These are phyloP conservation scores for Ganoderma leucocontextum DNA, from an alignment of 1,284 basidiomycete genomes.

Conservation along the genomic window DNA sequence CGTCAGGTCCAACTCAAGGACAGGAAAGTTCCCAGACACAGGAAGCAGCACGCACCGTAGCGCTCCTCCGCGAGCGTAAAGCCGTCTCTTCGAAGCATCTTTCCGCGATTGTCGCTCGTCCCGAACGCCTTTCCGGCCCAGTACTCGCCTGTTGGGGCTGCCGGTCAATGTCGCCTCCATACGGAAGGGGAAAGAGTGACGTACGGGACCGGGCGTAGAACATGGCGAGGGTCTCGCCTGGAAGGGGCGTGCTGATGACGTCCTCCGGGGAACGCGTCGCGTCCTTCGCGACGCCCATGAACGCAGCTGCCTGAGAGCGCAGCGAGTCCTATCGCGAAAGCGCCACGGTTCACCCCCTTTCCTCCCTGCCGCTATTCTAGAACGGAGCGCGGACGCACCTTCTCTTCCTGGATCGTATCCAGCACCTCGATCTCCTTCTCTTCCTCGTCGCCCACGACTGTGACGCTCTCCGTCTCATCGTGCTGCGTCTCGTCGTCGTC, in stretches of 20 bases:
- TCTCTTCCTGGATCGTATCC: constrained; percentile 34
- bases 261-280: constrained; percentile 74
- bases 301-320: constrained; percentile 68
- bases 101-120: constrained; percentile 75
- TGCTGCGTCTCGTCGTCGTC: constrained; percentile 48
- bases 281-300: constrained; percentile 81
- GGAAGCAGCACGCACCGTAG: constrained; percentile 41
- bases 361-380: neutral
- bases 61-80: constrained; percentile 77
- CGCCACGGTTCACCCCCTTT: neutral
- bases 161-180: too few relatives aligned
- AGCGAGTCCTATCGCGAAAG: constrained; percentile 57
- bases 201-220: constrained; percentile 86
- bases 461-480: constrained; percentile 37
- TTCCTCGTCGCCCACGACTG: constrained; percentile 30
- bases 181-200: constrained; percentile 35
- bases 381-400: constrained; percentile 21
- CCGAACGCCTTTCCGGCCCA: constrained; percentile 83
- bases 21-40: neutral
- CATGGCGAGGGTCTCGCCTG: constrained; percentile 87
- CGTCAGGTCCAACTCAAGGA: neutral
- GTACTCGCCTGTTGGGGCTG: constrained; percentile 63
- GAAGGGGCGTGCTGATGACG: constrained; percentile 81
- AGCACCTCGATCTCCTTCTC: constrained; percentile 28
- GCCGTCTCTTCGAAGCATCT: constrained; percentile 81